phyloP scores from a whole-genome alignment of 768 basidiomycete genomes.

The Tulasnella sp. region DNA sequence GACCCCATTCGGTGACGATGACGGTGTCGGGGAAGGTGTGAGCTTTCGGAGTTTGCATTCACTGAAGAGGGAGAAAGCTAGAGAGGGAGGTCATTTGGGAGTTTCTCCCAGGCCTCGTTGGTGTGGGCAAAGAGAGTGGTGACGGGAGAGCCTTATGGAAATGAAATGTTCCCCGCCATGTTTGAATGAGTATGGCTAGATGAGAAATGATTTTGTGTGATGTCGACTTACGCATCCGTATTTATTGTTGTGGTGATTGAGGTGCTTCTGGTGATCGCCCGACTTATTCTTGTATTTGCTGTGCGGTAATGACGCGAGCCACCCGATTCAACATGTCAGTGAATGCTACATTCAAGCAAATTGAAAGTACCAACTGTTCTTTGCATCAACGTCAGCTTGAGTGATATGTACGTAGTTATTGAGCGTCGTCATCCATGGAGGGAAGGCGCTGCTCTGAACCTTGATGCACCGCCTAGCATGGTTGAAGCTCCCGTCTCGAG shows the following conservation, averaged over 20 bases:
- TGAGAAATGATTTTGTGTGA: too few species aligned
- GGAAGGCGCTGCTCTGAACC: conserved; percentile 1
- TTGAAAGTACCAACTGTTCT: not conserved
- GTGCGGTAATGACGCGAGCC: conserved; percentile 6
- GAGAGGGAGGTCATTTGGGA: conserved; percentile 27
- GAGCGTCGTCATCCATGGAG: conserved; percentile 8
- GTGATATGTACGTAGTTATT: conserved; percentile 13
- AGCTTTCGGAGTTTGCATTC: conserved; percentile 25
- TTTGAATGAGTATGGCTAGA: too few species aligned
- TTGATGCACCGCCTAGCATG: conserved; percentile 7
- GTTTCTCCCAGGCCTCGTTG: conserved; percentile 27
- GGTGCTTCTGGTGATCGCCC: conserved; percentile 4
- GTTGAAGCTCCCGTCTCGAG: conserved; percentile 12
- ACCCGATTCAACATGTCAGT: not conserved
- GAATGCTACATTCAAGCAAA: not conserved
- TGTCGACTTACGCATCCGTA: not conserved
- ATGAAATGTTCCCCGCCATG: too few species aligned
- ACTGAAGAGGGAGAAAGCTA: conserved; percentile 32
- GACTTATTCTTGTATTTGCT: not conserved
- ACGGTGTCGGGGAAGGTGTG: conserved; percentile 20
- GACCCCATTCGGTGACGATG: conserved; percentile 14
- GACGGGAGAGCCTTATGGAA: not conserved
- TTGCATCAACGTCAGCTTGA: not conserved
- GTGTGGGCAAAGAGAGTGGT: conserved; percentile 25
- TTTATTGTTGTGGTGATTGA: not conserved